Evolutionary conservation across 2,329 filamentous ascomycete genomes (phyloP).

Genomic region (Colletotrichum musicola): DNA sequence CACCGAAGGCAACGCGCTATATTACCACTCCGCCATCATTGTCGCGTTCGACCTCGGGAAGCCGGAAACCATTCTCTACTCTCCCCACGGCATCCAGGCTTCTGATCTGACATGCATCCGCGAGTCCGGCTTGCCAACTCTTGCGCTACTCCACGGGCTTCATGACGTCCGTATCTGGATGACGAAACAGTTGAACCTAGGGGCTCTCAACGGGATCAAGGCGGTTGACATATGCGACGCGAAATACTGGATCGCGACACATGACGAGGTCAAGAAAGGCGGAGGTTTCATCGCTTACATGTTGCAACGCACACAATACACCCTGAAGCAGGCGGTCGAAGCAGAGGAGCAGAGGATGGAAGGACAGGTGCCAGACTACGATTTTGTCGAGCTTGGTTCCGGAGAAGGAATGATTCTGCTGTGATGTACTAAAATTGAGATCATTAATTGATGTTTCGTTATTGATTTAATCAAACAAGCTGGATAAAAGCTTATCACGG

Average conservation of each 20-base stretch:
- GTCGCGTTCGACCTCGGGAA: constrained; percentile 61
- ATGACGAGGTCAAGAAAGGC: constrained; percentile 73
- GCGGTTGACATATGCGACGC: constrained; percentile 65
- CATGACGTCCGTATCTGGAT: constrained; percentile 68
- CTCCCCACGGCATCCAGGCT: constrained; percentile 35
- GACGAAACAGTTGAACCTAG: constrained; percentile 72
- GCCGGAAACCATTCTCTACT: constrained; percentile 39
- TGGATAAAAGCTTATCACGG: no score
- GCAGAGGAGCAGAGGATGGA: constrained; percentile 48
- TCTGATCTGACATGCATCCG: constrained; percentile 58
- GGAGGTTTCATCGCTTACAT: constrained; percentile 68
- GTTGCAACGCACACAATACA: constrained; percentile 58
- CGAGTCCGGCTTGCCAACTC: constrained; percentile 59
- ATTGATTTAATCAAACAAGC: no score
- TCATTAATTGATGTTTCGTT: background rate
- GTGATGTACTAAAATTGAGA: constrained; percentile 42
- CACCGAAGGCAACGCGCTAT: constrained; percentile 65
- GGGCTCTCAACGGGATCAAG: constrained; percentile 70
- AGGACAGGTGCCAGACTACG: constrained; percentile 52
- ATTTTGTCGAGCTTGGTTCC: constrained; percentile 66
- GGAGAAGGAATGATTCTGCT: constrained; percentile 66
- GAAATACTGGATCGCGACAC: constrained; percentile 74
- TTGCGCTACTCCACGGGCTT: constrained; percentile 74
- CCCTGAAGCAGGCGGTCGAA: constrained; percentile 56
- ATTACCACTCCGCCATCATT: constrained; percentile 73